Base-by-base conservation (phyloP, 2,329 filamentous ascomycete genomes). In the Fusarium robinianum region DNA sequence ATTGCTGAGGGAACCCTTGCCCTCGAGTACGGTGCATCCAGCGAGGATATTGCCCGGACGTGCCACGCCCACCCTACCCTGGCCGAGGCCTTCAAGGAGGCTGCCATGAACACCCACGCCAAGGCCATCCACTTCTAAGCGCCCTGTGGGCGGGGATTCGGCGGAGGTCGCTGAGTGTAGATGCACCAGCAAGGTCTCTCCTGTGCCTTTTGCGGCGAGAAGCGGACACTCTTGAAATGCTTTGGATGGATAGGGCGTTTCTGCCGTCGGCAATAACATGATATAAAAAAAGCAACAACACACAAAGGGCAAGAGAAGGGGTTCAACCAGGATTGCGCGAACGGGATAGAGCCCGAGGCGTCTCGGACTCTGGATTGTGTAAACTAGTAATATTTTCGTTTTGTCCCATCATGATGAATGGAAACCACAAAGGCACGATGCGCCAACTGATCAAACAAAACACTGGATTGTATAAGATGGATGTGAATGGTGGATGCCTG, bases 31-130 rank as follows among this genome's bases (percentile, higher is more conserved):
- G 94, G 94, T 56, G 94, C 94, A 19, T 94, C 88, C 56, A 91
- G 84, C 63, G 94, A 99, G 76, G 94, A 96, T 71, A 89, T 96
- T 67, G 90, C 87, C 51, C 83, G 94, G 66, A 97, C 94, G 55
- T 94, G 89, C 73, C 94, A 99, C 74, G 94, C 94, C 42, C 94
- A 99, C 75, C 94, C 94, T 43, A 96, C 91, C 37, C 80, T 99
- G 49, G 85, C 92, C 16, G 94, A 99, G 78, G 94, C 94, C 30
- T 97, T 99, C 82, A 99, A 99, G 81, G 94, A 99, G 82, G 94
- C 94, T 64, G 94, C 94, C 61, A 97, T 99, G 94, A 88, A 90
- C 52, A 96, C 92, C 36, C 90, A 95, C 76, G 83, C 85, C 64
- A 94, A 96, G 79, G 86, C 94, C 58, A 96, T 99, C 70, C 94